phyloP scores from a whole-genome alignment of 2,329 filamentous ascomycete genomes.

The Aspergillus carbonarius region DNA sequence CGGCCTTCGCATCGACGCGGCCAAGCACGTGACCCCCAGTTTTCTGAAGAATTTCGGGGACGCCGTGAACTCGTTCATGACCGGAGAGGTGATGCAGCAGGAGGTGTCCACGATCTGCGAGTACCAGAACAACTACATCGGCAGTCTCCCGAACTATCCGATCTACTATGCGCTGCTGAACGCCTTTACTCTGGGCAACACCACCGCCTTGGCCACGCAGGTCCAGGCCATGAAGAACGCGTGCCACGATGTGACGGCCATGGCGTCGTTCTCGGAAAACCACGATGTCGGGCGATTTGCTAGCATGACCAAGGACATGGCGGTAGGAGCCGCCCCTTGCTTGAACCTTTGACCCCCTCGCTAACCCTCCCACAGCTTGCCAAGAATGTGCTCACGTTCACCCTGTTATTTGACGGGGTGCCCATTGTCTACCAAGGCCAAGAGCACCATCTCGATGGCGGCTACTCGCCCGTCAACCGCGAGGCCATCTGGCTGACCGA shows the following conservation, averaged over 20 bases:
- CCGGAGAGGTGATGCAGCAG: conserved; percentile 48
- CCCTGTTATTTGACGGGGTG: conserved; percentile 60
- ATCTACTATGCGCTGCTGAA: conserved; percentile 39
- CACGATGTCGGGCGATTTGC: conserved; percentile 59
- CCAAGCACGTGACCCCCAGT: conserved; percentile 45
- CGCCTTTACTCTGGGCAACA: conserved; percentile 35
- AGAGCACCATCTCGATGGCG: conserved; percentile 60
- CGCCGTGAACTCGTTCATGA: conserved; percentile 43
- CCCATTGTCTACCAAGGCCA: conserved; percentile 66
- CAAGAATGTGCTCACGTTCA: conserved; percentile 62
- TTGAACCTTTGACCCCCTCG: background rate
- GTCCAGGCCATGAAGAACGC: conserved; percentile 24
- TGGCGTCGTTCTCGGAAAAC: conserved; percentile 59
- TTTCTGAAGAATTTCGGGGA: conserved; percentile 44
- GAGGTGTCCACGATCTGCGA: conserved; percentile 40
- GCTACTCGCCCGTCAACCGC: conserved; percentile 49
- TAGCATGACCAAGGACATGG: conserved; percentile 52
- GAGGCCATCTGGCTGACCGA: conserved; percentile 57
- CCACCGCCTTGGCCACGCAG: conserved; percentile 26
- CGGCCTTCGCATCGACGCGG: conserved; percentile 53
- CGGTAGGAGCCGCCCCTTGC: conserved; percentile 6
- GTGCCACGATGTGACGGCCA: conserved; percentile 44
- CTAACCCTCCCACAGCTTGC: conserved; percentile 41
- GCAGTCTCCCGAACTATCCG: conserved; percentile 51
- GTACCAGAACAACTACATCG: conserved; percentile 41